A percentile compares a stretch with the other conserved stretches of the same genome.
Evolutionary conservation across 2,329 filamentous ascomycete genomes (phyloP).

Genomic region (Capronia americana): DNA sequence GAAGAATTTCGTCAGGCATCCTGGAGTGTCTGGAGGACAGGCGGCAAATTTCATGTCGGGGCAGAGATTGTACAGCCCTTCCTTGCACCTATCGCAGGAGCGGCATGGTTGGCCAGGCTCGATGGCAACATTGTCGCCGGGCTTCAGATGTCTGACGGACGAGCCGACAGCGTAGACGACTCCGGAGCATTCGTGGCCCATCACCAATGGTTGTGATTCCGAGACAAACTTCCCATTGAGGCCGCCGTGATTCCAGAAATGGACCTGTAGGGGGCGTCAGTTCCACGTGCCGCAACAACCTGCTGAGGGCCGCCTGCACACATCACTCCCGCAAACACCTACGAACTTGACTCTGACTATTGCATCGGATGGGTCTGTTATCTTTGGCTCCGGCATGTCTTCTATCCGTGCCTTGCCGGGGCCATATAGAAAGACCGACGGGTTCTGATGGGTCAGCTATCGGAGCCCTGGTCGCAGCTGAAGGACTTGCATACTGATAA

Average conservation of each 20-base stretch:
- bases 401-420: constrained; percentile 48
- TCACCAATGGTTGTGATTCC: constrained; percentile 40
- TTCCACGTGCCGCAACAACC: background rate
- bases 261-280: constrained; percentile 41
- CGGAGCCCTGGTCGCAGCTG: background rate
- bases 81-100: constrained; percentile 46
- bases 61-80: constrained; percentile 52
- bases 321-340: constrained; percentile 54
- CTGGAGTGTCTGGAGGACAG: constrained; percentile 47
- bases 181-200: constrained; percentile 46
- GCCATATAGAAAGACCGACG: constrained; percentile 52
- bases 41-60: constrained; percentile 50
- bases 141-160: constrained; percentile 38
- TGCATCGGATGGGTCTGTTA: constrained; percentile 48
- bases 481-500: constrained; percentile 8
- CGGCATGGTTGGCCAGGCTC: constrained; percentile 49
- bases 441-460: constrained; percentile 43
- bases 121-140: constrained; percentile 47
- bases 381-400: constrained; percentile 47
- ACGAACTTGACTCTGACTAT: constrained; percentile 54
- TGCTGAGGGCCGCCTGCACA: constrained; percentile 31
- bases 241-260: constrained; percentile 51
- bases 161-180: constrained; percentile 41
- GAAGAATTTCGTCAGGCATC: constrained; percentile 49
- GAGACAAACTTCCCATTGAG: constrained; percentile 44